Percentiles rank a stretch among this genome's conserved stretches.
Conservation (phyloP, 257 asterid genomes). For the Lavandula angustifolia region DNA sequence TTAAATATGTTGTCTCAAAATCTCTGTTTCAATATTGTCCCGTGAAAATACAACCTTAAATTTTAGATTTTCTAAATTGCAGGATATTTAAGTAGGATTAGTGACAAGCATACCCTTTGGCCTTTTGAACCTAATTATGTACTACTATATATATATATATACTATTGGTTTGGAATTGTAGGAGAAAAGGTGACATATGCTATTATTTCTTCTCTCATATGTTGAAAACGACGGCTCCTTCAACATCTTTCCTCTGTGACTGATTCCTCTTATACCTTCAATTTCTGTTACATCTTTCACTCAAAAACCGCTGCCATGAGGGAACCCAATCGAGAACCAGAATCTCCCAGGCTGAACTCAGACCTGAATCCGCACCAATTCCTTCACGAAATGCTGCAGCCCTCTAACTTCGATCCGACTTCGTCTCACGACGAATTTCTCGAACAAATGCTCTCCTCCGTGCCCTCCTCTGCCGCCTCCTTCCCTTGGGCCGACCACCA, state of each 20-base stretch:
- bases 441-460: slow-evolving; percentile 75
- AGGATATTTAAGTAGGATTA: too few species aligned
- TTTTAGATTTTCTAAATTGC: too few species aligned
- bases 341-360: slow-evolving; percentile 49
- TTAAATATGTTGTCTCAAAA: too few species aligned
- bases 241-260: slow-evolving; percentile 27
- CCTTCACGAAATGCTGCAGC: slow-evolving; percentile 33
- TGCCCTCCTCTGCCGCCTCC: slow-evolving; percentile 52
- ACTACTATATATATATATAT: too few species aligned
- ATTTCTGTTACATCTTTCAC: not conserved
- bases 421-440: slow-evolving; percentile 77
- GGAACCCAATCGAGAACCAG: slow-evolving; percentile 40
- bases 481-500: slow-evolving; percentile 52
- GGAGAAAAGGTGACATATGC: too few species aligned
- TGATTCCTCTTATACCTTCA: slow-evolving; percentile 6
- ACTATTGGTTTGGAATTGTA: too few species aligned
- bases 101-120: too few species aligned
- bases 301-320: slow-evolving; percentile 28
- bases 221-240: slow-evolving; percentile 20
- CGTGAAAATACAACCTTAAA: too few species aligned
- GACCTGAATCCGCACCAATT: slow-evolving; percentile 51
- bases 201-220: too few species aligned
- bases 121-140: too few species aligned
- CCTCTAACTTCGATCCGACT: slow-evolving; percentile 54
- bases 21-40: too few species aligned